Base-by-base conservation (phyloP, 495 filamentous ascomycete species). In the Lophium mytilinum region DNA sequence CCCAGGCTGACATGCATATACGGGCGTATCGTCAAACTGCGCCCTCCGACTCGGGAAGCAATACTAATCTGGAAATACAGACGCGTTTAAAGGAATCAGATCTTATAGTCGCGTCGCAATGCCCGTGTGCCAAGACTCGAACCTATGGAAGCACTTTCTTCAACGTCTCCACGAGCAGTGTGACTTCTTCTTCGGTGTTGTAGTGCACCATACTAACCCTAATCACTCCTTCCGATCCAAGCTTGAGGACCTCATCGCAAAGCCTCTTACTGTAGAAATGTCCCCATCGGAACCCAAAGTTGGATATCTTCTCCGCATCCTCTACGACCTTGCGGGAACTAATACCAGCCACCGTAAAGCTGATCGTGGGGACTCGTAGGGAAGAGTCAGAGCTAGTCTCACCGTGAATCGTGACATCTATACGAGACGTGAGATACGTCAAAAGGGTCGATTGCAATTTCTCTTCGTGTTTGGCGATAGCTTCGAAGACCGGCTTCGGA, bases 131-230 rank as follows among this genome's bases (percentile, higher is more conserved):
- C 6, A 30, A 6, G 24, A 3, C 6, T 3, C 24, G 24, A 30
- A 30, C 24, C 24, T 30, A 30, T 6, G 24, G 24, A 30, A 30
- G 24, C 2, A 30, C 24, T 30, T 30, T 30, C 24, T 30, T 30
- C 24, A 30, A 30, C 24, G 24, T 30, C 24, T 6, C 24, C 24
- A 30, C 24, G 6, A 30, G 24, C 2, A 6, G 6, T 30, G 3
- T 30, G 24, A 78, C 75, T 54, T 73, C 71, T 79, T 77, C 63
- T 83, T 84, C 71, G 7, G 82, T 88, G 65, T 89, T 90, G 71
- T 89, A 89, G 73, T 88, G 85, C 68, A 85, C 77, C 73, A 87
- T 74, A 62, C 79, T 84, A 37, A 88, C 82, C 66, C 86, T 78
- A 14, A 87, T 76, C 17, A 89, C 81, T 1, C 84, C 86, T 58